phyloP scores from a whole-genome alignment of 495 filamentous ascomycete genomes.

The Penicillium manginii region DNA sequence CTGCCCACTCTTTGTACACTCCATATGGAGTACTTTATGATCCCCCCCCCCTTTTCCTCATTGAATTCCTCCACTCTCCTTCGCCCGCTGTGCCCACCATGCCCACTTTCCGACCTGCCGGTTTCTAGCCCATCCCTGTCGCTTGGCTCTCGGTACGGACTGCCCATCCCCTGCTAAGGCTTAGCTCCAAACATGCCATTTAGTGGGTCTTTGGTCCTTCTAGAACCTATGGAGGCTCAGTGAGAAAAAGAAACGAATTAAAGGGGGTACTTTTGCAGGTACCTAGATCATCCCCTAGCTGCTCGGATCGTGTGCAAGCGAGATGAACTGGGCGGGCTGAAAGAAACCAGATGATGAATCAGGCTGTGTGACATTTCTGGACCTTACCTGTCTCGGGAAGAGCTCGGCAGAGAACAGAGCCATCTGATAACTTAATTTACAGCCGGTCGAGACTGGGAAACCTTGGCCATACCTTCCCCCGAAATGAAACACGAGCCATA shows the following conservation, averaged over 20 bases:
- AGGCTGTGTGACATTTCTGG: constrained; percentile 1
- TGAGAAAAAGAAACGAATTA: background rate
- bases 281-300: background rate
- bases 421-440: constrained; percentile 27
- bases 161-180: background rate
- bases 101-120: constrained; percentile 24
- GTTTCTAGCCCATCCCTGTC: constrained; percentile 13
- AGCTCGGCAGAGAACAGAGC: constrained; percentile 1
- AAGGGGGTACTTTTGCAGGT: background rate
- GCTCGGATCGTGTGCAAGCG: no score
- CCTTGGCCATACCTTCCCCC: background rate
- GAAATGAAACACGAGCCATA: background rate
- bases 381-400: constrained; percentile 1
- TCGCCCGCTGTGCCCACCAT: constrained; percentile 11
- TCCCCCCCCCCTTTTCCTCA: constrained; percentile 4
- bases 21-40: background rate
- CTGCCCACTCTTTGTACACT: background rate
- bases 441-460: background rate
- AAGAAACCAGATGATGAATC: background rate
- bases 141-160: constrained; percentile 7
- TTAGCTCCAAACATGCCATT: background rate
- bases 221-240: background rate
- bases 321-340: no score
- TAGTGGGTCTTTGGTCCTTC: background rate
- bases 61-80: background rate